phyloP scores from a whole-genome alignment of 441 rosid genomes.

The Aleurites moluccanus region DNA sequence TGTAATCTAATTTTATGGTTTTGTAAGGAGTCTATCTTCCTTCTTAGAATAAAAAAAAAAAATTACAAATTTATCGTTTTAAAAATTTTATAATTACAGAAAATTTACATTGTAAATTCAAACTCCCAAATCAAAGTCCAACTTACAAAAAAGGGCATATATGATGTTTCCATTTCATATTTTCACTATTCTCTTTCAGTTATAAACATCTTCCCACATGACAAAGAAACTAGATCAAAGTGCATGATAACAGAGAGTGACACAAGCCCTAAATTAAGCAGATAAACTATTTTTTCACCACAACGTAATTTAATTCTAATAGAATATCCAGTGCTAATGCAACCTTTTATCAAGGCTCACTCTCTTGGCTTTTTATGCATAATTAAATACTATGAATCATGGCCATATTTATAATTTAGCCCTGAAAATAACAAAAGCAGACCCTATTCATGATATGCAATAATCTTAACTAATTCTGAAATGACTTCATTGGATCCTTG shows the following conservation, averaged over 20 bases:
- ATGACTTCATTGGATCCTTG: not conserved
- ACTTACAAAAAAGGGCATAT: no score
- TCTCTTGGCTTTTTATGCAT: not conserved
- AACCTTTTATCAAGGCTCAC: not conserved
- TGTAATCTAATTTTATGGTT: no score
- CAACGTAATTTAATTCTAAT: not conserved
- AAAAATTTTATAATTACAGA: no score
- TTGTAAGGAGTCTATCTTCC: no score
- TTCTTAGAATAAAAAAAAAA: no score
- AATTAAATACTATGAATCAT: no score
- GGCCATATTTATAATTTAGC: not conserved
- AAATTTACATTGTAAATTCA: no score
- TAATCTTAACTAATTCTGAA: not conserved
- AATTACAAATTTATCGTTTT: no score
- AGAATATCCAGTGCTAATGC: not conserved
- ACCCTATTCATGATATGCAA: not conserved
- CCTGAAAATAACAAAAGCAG: not conserved
- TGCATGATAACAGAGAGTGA: not conserved
- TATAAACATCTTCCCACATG: no score
- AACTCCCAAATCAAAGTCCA: no score
- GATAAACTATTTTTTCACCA: not conserved
- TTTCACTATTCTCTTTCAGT: no score
- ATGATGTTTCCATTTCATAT: no score
- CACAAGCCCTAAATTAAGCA: not conserved
- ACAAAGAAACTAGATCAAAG: not conserved